Base-by-base conservation (phyloP, 2,329 filamentous ascomycete genomes). In the Zymoseptoria tritici region DNA sequence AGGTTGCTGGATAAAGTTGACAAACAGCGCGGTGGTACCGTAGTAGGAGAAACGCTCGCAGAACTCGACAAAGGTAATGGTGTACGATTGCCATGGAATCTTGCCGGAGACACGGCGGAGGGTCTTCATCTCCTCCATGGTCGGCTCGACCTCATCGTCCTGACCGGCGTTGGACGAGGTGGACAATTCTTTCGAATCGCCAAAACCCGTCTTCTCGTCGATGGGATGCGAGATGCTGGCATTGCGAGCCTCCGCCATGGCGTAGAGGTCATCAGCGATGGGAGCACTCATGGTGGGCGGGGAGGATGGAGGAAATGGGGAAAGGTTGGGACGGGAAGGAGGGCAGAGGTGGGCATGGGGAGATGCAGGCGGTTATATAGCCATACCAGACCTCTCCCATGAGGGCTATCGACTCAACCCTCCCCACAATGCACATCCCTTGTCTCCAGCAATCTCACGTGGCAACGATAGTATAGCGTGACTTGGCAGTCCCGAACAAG, bases 11-110 rank as follows among this genome's bases (percentile, higher is more conserved):
- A 80, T 79, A 69, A 79, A 80, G 64, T 80, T 80, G 64, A 79
- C 77, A 60, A 80, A 79, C 13, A 78, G 76, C 0, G 76, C 78
- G 0, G 76, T 76, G 0, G 79, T 72, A 6, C 71, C 71, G 60
- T 72, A 72, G 65, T 70, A 81, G n/a, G 75, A 75, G 70, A 79
- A 79, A 9, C 78, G 70, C 67, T 80, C 79, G 70, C 76, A 78
- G 4, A 80, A 73, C 65, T 80, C 77, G 61, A 80, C 76, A 57
- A 79, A 69, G 26, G 78, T 77, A 56, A 81, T 74, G 9, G 78
- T 69, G 65, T 77, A 78, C 9, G 77, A 77, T 22, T 73, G 72
- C 72, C 76, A 77, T 53, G 77, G 77, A 3, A 80, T 72, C 56
- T 71, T 72, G 65, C 79, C 79, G 50, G 76, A 73, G 16, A 80